A percentile compares a stretch with the other conserved stretches of the same genome.
These are phyloP conservation scores for Mycotypha africana DNA, from an alignment of 371 early-diverging fungal genomes.

Conservation along the genomic window DNA sequence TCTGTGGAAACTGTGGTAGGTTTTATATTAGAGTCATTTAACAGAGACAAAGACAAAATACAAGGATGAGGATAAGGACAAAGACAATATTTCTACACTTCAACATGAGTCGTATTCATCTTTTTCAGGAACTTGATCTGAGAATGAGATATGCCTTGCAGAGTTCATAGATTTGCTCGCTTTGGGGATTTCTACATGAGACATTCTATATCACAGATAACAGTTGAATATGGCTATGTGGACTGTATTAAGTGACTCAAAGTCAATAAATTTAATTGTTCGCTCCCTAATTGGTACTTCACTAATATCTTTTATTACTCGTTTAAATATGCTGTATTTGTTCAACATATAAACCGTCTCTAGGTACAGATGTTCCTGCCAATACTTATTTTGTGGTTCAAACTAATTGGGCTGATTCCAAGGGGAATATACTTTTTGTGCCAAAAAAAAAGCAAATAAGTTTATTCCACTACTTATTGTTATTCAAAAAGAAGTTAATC, in stretches of 20 bases:
- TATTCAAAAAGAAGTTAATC: slow-evolving; percentile 7
- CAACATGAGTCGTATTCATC: too few relatives aligned
- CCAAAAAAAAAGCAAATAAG: background rate
- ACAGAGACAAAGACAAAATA: too few relatives aligned
- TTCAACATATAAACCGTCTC: slow-evolving; percentile 4
- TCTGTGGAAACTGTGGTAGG: too few relatives aligned
- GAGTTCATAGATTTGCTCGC: too few relatives aligned
- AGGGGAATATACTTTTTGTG: slow-evolving; percentile 4
- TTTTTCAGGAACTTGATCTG: too few relatives aligned
- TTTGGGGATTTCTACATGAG: too few relatives aligned
- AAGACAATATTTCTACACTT: too few relatives aligned
- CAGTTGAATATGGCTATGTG: too few relatives aligned
- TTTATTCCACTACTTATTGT: slow-evolving; percentile 8
- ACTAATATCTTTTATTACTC: slow-evolving; percentile 10
- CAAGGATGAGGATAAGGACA: too few relatives aligned
- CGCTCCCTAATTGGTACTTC: slow-evolving; percentile 13
- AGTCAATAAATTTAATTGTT: slow-evolving; percentile 11
- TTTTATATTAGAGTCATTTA: too few relatives aligned
- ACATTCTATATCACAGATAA: too few relatives aligned
- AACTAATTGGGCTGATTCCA: slow-evolving; percentile 8
- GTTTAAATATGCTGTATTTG: slow-evolving; percentile 7
- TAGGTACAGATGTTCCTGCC: slow-evolving; percentile 9
- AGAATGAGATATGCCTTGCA: too few relatives aligned
- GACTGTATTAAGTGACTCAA: slow-evolving; percentile 9
- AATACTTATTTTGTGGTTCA: slow-evolving; percentile 5